Conservation (phyloP, 2,329 filamentous ascomycete species). For the Graphilbum ipis-grandicollis region DNA sequence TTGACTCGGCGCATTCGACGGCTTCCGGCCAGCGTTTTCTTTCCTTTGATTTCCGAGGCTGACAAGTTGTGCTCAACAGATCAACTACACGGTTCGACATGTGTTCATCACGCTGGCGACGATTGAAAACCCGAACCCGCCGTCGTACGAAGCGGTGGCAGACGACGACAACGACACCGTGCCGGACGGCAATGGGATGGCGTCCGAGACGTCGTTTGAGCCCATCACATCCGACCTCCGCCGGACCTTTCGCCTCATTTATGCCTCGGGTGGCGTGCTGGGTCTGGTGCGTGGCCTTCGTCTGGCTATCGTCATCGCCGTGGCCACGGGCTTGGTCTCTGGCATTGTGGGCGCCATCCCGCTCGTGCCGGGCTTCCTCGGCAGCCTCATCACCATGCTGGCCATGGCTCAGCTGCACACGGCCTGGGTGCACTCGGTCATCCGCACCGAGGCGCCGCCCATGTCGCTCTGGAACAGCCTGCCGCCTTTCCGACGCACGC, state of each 20-base stretch:
- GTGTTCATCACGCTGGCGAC: conserved; percentile 38
- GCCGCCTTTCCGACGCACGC: conserved; percentile 43
- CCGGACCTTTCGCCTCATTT: conserved; percentile 36
- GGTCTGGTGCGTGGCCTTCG: conserved; percentile 54
- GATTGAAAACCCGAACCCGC: conserved; percentile 38
- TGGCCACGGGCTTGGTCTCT: conserved; percentile 18
- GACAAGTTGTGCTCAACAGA: too few species aligned
- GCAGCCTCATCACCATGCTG: conserved; percentile 36
- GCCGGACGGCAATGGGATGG: conserved; percentile 13
- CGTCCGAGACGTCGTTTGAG: conserved; percentile 15
- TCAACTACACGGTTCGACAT: conserved; percentile 30
- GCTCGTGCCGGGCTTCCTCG: conserved; percentile 18
- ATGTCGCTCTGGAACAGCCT: conserved; percentile 53
- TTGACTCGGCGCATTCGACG: too few species aligned
- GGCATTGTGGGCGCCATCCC: conserved; percentile 25
- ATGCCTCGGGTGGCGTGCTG: conserved; percentile 42
- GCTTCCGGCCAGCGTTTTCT: background rate
- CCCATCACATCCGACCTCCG: conserved; percentile 34
- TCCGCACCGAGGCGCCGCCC: conserved; percentile 44
- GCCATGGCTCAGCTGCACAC: conserved; percentile 51
- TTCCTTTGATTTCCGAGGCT: background rate
- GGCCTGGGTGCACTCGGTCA: conserved; percentile 74
- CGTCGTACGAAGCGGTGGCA: conserved; percentile 34
- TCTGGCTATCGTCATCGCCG: conserved; percentile 24
- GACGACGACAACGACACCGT: conserved; percentile 15